Evolutionary conservation across 2,329 filamentous ascomycete species (phyloP).

Genomic region (Fusarium guadeloupense): DNA sequence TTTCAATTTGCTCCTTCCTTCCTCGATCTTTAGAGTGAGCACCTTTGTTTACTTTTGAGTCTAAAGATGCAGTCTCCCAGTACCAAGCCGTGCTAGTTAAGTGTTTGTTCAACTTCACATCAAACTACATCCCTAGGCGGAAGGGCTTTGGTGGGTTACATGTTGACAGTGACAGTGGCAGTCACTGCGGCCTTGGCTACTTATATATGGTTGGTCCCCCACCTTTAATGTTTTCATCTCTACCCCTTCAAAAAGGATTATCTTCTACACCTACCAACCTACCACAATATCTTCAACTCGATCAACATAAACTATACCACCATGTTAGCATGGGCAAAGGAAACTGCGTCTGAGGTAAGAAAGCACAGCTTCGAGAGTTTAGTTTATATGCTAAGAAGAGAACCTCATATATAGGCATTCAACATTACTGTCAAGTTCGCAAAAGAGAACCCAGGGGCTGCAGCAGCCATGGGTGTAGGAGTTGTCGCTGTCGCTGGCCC

Average conservation of each 20-base stretch:
- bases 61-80: neutral
- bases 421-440: constrained; percentile 1
- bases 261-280: neutral
- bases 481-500: constrained; percentile 20
- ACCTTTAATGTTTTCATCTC: neutral
- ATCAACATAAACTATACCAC: too few relatives aligned
- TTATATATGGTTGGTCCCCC: neutral
- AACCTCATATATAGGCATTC: neutral
- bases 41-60: neutral
- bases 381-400: neutral
- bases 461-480: constrained; percentile 4
- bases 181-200: neutral
- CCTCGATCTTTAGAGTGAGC: too few relatives aligned
- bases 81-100: too few relatives aligned
- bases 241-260: neutral
- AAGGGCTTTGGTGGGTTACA: neutral
- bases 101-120: too few relatives aligned
- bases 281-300: neutral
- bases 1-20: too few relatives aligned
- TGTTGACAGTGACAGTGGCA: neutral
- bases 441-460: neutral
- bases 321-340: neutral
- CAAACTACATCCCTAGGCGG: too few relatives aligned
- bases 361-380: neutral
- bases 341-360: neutral